Conservation (phyloP, 1,284 basidiomycete genomes). For the Cryptococcus sp. region DNA sequence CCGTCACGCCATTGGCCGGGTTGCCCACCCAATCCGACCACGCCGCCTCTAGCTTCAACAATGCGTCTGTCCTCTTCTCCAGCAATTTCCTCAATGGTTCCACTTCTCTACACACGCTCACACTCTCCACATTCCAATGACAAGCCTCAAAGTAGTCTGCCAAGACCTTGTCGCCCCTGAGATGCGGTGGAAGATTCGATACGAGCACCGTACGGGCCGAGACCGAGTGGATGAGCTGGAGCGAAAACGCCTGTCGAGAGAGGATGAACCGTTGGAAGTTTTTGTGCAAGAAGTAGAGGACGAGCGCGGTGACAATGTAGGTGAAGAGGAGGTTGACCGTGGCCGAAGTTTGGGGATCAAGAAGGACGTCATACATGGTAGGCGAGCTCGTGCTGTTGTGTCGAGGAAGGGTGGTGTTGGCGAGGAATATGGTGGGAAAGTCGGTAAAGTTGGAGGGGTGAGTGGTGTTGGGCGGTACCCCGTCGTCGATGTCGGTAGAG, state of each 20-base stretch:
- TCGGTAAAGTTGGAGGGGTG: constrained; percentile 6
- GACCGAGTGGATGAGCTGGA: constrained; percentile 90
- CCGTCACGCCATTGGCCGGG: constrained; percentile 56
- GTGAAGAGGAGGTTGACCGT: constrained; percentile 86
- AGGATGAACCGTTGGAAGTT: constrained; percentile 87
- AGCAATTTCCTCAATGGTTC: constrained; percentile 66
- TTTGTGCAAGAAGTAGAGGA: constrained; percentile 76
- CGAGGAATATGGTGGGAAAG: not conserved
- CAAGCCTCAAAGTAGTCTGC: constrained; percentile 87
- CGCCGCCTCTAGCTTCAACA: constrained; percentile 70
- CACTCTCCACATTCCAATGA: constrained; percentile 52
- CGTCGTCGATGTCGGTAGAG: constrained; percentile 58
- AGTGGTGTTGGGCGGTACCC: constrained; percentile 22
- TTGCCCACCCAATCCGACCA: constrained; percentile 92
- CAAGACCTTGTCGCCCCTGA: constrained; percentile 75
- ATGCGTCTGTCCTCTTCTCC: constrained; percentile 67
- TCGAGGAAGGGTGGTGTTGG: constrained; percentile 47
- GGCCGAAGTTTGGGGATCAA: constrained; percentile 77
- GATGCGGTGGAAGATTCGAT: constrained; percentile 70
- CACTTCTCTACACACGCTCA: constrained; percentile 81
- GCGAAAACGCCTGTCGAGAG: constrained; percentile 85
- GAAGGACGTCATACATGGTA: constrained; percentile 60
- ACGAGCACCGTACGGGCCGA: constrained; percentile 89
- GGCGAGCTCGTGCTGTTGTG: constrained; percentile 29
- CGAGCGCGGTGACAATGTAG: constrained; percentile 81